These are phyloP conservation scores for Metrosideros polymorpha DNA, from an alignment of 441 rosid species.

Conservation along the genomic window DNA sequence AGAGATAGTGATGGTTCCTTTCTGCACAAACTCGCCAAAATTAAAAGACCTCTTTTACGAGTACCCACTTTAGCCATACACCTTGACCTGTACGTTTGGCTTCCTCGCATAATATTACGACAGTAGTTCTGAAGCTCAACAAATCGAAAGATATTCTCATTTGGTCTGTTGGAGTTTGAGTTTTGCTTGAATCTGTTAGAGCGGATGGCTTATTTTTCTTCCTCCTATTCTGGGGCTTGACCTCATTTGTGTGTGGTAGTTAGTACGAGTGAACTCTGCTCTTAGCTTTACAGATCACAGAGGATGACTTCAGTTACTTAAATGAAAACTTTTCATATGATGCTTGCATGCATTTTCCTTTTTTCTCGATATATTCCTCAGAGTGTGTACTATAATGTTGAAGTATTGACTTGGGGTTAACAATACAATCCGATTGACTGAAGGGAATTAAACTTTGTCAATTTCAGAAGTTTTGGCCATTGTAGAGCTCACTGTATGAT, in stretches of 20 bases:
- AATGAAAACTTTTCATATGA: background rate
- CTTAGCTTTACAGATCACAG: background rate
- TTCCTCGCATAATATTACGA: background rate
- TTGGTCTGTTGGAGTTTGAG: background rate
- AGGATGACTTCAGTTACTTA: background rate
- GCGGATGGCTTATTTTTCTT: accelerated
- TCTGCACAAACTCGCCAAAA: slow-evolving; percentile 75
- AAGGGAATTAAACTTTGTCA: too few relatives aligned
- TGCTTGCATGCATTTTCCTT: background rate
- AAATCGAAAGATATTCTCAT: background rate
- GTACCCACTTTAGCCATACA: slow-evolving; percentile 90
- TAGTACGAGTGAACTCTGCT: background rate
- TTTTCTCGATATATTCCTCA: background rate
- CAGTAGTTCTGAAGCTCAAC: background rate
- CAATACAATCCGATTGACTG: accelerated
- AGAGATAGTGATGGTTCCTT: slow-evolving; percentile 60
- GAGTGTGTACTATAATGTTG: background rate
- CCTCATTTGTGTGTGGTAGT: background rate
- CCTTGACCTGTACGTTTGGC: slow-evolving; percentile 58
- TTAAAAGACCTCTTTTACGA: slow-evolving; percentile 70
- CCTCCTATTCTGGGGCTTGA: background rate
- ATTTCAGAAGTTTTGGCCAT: too few relatives aligned
- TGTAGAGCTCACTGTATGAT: too few relatives aligned
- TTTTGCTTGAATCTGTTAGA: background rate
- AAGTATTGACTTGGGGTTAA: background rate